A percentile compares a stretch with the other conserved stretches of the same genome.
These are phyloP conservation scores for Paecilomyces dactylethromorphus DNA, from an alignment of 2,329 filamentous ascomycete genomes.

Conservation along the genomic window DNA sequence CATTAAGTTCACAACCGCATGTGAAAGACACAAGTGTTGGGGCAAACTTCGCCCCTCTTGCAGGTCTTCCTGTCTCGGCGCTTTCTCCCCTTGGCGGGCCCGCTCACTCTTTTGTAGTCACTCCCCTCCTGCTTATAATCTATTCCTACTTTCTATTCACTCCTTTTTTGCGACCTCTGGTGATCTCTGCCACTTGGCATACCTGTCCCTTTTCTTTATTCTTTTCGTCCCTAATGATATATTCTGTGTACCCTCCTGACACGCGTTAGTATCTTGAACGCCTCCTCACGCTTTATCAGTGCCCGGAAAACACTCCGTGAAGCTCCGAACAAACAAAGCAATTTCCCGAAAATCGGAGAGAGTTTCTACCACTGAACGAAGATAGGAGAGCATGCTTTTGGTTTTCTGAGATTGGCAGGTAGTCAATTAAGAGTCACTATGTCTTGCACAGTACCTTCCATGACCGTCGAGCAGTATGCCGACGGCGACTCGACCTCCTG, in stretches of 20 bases:
- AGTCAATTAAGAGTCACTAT: constrained; percentile 17
- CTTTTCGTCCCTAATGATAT: neutral
- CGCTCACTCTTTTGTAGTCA: constrained; percentile 5
- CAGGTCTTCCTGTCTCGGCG: constrained; percentile 2
- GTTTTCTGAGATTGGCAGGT: neutral
- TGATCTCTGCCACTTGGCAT: neutral
- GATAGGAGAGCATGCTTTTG: neutral
- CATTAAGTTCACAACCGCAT: neutral
- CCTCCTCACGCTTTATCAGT: neutral
- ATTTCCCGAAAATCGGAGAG: neutral
- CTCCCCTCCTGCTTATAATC: constrained; percentile 1
- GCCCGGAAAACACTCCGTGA: neutral
- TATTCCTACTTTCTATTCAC: constrained; percentile 4
- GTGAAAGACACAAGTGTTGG: neutral
- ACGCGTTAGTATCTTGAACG: neutral
- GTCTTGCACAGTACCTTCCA: constrained; percentile 33
- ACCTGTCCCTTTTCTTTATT: neutral
- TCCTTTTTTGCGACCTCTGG: neutral
- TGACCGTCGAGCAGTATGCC: constrained; percentile 32
- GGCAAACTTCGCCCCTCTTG: constrained; percentile 5
- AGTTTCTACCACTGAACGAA: neutral
- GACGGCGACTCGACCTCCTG: constrained; percentile 19
- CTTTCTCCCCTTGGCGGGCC: neutral
- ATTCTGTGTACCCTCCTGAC: neutral
- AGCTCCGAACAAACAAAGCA: neutral